Percentiles rank a stretch among this genome's conserved stretches.
phyloP scores from a whole-genome alignment of 2,329 filamentous ascomycete species.

The Pyricularia pennisetigena region DNA sequence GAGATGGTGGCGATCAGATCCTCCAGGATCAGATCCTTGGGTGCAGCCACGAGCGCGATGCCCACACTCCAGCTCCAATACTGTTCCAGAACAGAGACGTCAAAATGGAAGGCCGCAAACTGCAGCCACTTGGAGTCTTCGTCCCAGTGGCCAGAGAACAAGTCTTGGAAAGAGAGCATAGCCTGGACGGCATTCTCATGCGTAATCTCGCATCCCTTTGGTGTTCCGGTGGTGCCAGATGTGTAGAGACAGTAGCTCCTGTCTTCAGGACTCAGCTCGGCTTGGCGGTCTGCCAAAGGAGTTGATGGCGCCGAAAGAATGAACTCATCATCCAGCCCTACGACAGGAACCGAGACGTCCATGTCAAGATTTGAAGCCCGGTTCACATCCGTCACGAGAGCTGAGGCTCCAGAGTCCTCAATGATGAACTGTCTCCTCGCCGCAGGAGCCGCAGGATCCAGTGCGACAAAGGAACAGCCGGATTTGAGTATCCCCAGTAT shows the following conservation, averaged over 20 bases:
- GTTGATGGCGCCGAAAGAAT: constrained; percentile 1
- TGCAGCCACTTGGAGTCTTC: constrained; percentile 72
- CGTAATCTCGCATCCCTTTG: constrained; percentile 81
- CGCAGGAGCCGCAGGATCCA: constrained; percentile 65
- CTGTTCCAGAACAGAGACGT: constrained; percentile 86
- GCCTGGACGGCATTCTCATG: constrained; percentile 85
- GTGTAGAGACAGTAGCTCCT: constrained; percentile 82
- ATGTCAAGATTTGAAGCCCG: constrained; percentile 20
- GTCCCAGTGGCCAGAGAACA: constrained; percentile 71
- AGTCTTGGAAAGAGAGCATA: constrained; percentile 72
- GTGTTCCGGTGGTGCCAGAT: constrained; percentile 75
- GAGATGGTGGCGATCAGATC: constrained; percentile 68
- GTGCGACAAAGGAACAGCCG: constrained; percentile 70
- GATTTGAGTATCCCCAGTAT: constrained; percentile 77
- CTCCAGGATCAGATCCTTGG: constrained; percentile 75
- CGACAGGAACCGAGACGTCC: constrained; percentile 18
- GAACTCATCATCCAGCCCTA: constrained; percentile 17
- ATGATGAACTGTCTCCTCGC: constrained; percentile 71
- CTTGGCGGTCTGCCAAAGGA: constrained; percentile 9
- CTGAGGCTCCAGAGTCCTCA: constrained; percentile 56
- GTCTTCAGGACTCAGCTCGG: constrained; percentile 33
- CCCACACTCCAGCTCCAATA: constrained; percentile 95
- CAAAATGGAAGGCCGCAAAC: constrained; percentile 91
- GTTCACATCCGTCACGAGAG: constrained; percentile 46
- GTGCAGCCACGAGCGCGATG: constrained; percentile 73